Base-by-base conservation (phyloP, 768 basidiomycete genomes). In the Leccinellum luteum region DNA sequence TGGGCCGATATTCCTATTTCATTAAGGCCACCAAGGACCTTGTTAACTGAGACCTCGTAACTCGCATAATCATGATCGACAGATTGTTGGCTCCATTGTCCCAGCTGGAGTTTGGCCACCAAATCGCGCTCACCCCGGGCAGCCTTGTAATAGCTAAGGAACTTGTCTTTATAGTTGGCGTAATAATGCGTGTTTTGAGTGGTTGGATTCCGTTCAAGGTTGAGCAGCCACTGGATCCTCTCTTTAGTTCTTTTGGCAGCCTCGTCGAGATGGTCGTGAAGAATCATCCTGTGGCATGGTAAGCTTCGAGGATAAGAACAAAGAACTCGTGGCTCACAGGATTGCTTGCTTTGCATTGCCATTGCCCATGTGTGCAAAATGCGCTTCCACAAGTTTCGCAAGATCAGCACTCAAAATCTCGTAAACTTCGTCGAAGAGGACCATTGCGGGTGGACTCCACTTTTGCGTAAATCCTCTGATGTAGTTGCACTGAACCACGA, bases 171-270 rank as follows among this genome's bases (percentile, higher is more conserved):
- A 48, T 78, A 86, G 60, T 81, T 76, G 0, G 74, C 38, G 6
- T 81, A 75, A 52, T 85, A 83, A 32, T 81, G 78, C 0, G 75
- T 77, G 48, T 85, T 85, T 14, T 82, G 65, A 0, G 85, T 83
- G 13, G 76, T 78, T 0, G 85, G 83, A 0, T 67, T 68, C n/a
- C 62, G 54, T 57, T 88, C 85, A 13, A 86, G 66, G 1, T 67
- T 64, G 13, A 84, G 68, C 3, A 85, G 70, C 81, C 82, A 85
- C 0, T 69, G 55, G 8, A 88, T 73, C 47, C 69, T 76, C 17
- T 69, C 64, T 35, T 77, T 71, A 0, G 83, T 73, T 4, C 62
- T 66, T 1, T 72, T 66, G 7, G 76, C 72, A 23, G 80, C 78
- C 6, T 72, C 60, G 21, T 78, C 76, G 35, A 87, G 68, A 57